Conservation (phyloP, 139 green algal genomes). For the Gonium pectorale region DNA sequence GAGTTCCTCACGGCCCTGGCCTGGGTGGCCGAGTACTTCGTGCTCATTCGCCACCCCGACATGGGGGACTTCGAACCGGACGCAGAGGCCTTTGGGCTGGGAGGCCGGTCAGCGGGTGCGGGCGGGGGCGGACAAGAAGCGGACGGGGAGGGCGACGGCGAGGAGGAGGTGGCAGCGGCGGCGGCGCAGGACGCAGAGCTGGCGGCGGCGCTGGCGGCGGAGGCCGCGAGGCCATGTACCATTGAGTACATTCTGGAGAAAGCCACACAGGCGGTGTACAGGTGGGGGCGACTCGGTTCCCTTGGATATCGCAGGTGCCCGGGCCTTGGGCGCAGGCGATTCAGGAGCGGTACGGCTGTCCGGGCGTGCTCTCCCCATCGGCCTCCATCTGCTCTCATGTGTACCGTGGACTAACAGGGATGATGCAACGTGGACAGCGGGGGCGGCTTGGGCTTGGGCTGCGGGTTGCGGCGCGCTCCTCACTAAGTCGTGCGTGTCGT, state of each 20-base stretch:
- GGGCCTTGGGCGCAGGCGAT: too few species aligned
- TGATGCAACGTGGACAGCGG: too few species aligned
- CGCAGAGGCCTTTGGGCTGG: background rate
- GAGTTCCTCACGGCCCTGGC: conserved; percentile 75
- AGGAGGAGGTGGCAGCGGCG: too few species aligned
- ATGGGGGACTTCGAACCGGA: conserved; percentile 21
- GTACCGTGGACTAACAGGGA: too few species aligned
- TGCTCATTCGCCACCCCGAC: conserved; percentile 74
- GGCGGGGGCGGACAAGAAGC: background rate
- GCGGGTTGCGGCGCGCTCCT: too few species aligned
- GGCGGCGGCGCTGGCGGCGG: background rate
- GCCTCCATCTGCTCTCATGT: too few species aligned
- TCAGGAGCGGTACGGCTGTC: too few species aligned
- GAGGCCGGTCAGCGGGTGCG: background rate
- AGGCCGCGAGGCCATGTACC: conserved; percentile 55
- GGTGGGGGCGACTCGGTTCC: conserved; percentile 7
- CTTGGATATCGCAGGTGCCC: too few species aligned
- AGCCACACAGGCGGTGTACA: conserved; percentile 77
- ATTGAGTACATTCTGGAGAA: conserved; percentile 91
- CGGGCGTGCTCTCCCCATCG: too few species aligned
- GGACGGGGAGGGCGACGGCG: background rate
- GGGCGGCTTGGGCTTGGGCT: too few species aligned
- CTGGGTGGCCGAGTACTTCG: conserved; percentile 87
- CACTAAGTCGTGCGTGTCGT: too few species aligned
- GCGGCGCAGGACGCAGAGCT: conserved; percentile 10